phyloP scores from a whole-genome alignment of 2,329 filamentous ascomycete species.

The Dothistroma pini region DNA sequence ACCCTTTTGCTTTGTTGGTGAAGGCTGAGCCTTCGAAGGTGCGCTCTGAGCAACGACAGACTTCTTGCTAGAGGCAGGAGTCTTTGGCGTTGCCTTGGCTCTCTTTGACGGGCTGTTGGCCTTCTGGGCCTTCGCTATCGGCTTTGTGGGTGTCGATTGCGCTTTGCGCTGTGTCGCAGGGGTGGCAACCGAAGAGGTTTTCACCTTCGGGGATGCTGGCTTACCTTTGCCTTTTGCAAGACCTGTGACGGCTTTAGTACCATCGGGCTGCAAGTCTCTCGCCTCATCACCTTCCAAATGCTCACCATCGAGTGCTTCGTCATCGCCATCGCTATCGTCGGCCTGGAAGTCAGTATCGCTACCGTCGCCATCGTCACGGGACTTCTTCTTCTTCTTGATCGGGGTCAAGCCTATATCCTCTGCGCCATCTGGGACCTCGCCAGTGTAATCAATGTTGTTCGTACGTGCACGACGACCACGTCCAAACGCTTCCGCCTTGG shows the following conservation, averaged over 20 bases:
- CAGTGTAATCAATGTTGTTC: constrained; percentile 50
- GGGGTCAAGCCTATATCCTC: constrained; percentile 29
- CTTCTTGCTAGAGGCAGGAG: constrained; percentile 1
- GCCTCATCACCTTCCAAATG: constrained; percentile 22
- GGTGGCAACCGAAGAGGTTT: not conserved
- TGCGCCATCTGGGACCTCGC: constrained; percentile 29
- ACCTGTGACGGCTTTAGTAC: constrained; percentile 31
- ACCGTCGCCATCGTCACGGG: constrained; percentile 39
- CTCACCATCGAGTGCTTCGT: constrained; percentile 20
- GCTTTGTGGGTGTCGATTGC: constrained; percentile 2
- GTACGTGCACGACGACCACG: constrained; percentile 73
- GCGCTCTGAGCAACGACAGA: not conserved
- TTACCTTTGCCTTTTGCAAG: constrained; percentile 19
- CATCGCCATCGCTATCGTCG: constrained; percentile 37
- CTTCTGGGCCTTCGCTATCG: not conserved
- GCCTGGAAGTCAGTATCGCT: constrained; percentile 52
- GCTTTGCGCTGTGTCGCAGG: constrained; percentile 1
- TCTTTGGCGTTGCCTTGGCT: constrained; percentile 11
- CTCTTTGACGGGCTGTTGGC: constrained; percentile 3
- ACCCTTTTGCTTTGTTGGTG: not conserved
- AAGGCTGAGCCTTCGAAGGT: not conserved
- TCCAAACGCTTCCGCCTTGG: constrained; percentile 71
- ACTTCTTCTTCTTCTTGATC: constrained; percentile 35
- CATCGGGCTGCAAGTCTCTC: constrained; percentile 15
- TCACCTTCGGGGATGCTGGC: not conserved